phyloP scores from a whole-genome alignment of 192 early-diverging fungal genomes.

The Podila minutissima region DNA sequence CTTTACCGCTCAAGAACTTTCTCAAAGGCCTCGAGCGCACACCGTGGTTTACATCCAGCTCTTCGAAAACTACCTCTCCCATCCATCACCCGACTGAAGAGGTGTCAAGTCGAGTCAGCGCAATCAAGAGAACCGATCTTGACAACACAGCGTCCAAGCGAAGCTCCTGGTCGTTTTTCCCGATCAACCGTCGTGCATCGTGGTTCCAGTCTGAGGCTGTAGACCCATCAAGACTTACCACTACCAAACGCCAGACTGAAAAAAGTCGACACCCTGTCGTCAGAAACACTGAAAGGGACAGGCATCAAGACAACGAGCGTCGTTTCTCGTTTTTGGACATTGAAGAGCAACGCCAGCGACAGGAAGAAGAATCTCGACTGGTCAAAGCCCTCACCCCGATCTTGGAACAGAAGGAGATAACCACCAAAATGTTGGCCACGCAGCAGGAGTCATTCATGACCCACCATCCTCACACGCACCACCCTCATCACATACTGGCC shows the following conservation, averaged over 20 bases:
- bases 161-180: constrained; percentile 26
- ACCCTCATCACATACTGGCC: background rate
- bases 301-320: background rate
- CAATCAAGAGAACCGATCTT: no score
- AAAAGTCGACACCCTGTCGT: background rate
- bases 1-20: no score
- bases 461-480: constrained; percentile 1
- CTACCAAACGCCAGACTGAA: no score
- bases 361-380: background rate
- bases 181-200: constrained; percentile 16
- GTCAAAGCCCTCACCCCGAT: background rate
- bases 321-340: background rate
- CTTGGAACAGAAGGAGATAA: background rate
- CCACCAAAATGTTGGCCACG: background rate
- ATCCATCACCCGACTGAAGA: no score
- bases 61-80: no score
- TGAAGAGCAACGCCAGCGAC: background rate
- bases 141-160: constrained; percentile 8
- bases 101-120: no score
- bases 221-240: no score
- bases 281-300: background rate
- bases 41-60: no score
- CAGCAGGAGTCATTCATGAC: background rate
- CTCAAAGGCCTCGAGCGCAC: no score
- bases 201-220: background rate